These are phyloP conservation scores for Yamadazyma aaseri DNA, from an alignment of 1,139 yeast species.

Conservation along the genomic window DNA sequence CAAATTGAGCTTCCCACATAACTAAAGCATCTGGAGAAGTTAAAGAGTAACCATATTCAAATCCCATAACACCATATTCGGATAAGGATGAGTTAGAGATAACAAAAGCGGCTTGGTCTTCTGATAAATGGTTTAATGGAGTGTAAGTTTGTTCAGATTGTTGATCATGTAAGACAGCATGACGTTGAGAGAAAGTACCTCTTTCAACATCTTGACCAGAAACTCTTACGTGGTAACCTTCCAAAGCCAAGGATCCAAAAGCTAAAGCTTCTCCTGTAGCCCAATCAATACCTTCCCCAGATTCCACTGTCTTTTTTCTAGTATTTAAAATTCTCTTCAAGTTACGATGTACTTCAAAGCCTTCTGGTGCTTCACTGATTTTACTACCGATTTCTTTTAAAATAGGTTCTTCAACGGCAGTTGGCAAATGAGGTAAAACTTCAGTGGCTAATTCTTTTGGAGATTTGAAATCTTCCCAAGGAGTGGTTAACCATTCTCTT, in stretches of 20 bases:
- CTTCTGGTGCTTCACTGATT: constrained; percentile 83
- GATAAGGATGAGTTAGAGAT: constrained; percentile 96
- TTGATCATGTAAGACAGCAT: constrained; percentile 97
- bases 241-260: constrained; percentile 85
- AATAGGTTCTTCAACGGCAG: constrained; percentile 73
- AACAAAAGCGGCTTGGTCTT: constrained; percentile 81
- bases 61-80: constrained; percentile 99
- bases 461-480: constrained; percentile 99
- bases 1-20: constrained; percentile 99
- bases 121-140: constrained; percentile 78
- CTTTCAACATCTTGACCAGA: constrained; percentile 99
- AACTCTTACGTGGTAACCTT: constrained; percentile 95
- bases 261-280: constrained; percentile 99
- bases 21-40: constrained; percentile 95
- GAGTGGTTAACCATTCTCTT: constrained; percentile 97
- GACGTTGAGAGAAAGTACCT: constrained; percentile 99
- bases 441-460: constrained; percentile 97
- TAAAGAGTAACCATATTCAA: constrained; percentile 97
- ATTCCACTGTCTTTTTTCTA: constrained; percentile 83
- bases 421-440: constrained; percentile 93
- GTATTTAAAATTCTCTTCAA: constrained; percentile 88
- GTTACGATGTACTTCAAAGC: constrained; percentile 90
- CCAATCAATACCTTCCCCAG: constrained; percentile 97
- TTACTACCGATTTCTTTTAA: constrained; percentile 77
- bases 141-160: constrained; percentile 76